A percentile compares a stretch with the other conserved stretches of the same genome.
phyloP scores from a whole-genome alignment of 139 green algal species.

The Microglena sp. region DNA sequence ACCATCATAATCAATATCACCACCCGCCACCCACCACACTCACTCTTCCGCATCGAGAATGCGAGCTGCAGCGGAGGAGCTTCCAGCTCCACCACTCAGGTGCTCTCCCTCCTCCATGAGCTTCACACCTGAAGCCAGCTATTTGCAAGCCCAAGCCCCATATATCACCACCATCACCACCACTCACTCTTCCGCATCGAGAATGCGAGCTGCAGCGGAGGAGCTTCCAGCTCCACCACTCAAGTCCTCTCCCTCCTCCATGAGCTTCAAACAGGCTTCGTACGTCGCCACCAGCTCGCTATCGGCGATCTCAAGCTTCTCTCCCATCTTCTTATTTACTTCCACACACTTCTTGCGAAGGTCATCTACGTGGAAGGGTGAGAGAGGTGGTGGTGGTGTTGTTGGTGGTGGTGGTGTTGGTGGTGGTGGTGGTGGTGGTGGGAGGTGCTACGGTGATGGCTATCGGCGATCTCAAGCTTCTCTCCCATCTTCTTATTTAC shows the following conservation, averaged over 20 bases:
- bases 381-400: too few species aligned
- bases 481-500: too few species aligned
- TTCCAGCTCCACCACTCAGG: constrained; percentile 11
- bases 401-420: too few species aligned
- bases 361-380: constrained; percentile 22
- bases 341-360: constrained; percentile 14
- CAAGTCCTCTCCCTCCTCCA: constrained; percentile 27
- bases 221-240: not conserved
- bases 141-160: too few species aligned
- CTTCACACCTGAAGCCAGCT: too few species aligned
- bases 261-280: constrained; percentile 30
- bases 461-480: too few species aligned
- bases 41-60: constrained; percentile 35
- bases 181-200: constrained; percentile 35
- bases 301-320: constrained; percentile 31
- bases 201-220: constrained; percentile 16
- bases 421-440: too few species aligned
- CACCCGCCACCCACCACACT: too few species aligned
- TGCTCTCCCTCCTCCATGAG: constrained; percentile 28
- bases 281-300: constrained; percentile 20
- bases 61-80: constrained; percentile 11
- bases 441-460: too few species aligned
- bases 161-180: too few species aligned
- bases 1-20: too few species aligned
- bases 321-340: constrained; percentile 39